These are phyloP conservation scores for Periconia sp. DNA, from an alignment of 2,329 filamentous ascomycete species.

Conservation along the genomic window DNA sequence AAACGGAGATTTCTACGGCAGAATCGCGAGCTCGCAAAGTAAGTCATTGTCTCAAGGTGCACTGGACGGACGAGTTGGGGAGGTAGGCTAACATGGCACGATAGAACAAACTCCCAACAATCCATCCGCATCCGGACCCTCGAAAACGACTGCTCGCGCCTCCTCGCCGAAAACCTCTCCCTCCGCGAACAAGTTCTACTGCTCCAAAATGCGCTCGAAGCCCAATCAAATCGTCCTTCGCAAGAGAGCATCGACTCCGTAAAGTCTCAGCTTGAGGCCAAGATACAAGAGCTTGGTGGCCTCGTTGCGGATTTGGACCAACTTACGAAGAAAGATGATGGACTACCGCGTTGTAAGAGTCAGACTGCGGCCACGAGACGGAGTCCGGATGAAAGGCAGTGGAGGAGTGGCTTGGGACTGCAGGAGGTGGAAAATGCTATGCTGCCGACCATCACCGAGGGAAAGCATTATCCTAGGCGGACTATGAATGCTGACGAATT, in stretches of 20 bases:
- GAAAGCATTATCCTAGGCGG: constrained; percentile 69
- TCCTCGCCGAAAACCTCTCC: constrained; percentile 79
- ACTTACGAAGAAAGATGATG: constrained; percentile 28
- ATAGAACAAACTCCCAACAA: constrained; percentile 75
- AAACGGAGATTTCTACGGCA: constrained; percentile 81
- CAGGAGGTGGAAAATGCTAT: constrained; percentile 58
- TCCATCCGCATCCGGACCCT: constrained; percentile 77
- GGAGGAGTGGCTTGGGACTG: constrained; percentile 54
- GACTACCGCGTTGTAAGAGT: constrained; percentile 51
- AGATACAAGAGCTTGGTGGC: constrained; percentile 72
- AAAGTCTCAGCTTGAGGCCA: constrained; percentile 72
- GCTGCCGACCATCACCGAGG: constrained; percentile 72
- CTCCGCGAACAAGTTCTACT: constrained; percentile 73
- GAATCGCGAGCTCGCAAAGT: constrained; percentile 79
- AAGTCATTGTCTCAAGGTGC: constrained; percentile 14
- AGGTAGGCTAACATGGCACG: too few species aligned
- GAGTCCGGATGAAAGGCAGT: constrained; percentile 62
- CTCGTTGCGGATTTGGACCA: constrained; percentile 70
- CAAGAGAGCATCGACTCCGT: constrained; percentile 72
- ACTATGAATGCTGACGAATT: constrained; percentile 72
- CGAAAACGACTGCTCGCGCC: constrained; percentile 75
- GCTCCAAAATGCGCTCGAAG: constrained; percentile 70
- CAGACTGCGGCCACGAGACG: constrained; percentile 54
- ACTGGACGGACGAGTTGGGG: constrained; percentile 19
- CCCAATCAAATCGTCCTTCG: constrained; percentile 64